These are phyloP conservation scores for Penicillium sp. DNA, from an alignment of 2,329 filamentous ascomycete species.

Conservation along the genomic window DNA sequence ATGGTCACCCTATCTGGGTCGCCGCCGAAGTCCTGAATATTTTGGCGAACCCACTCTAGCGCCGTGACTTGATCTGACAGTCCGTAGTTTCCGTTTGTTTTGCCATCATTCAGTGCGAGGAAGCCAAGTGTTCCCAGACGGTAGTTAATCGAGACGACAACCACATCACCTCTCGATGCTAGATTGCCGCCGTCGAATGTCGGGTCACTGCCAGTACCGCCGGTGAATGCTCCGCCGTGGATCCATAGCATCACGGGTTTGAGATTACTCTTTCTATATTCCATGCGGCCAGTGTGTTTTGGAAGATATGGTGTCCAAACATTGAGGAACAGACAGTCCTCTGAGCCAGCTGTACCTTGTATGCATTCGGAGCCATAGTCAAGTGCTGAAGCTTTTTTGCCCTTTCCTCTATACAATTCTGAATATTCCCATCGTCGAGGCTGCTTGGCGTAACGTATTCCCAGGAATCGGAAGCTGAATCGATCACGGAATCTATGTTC, in stretches of 20 bases:
- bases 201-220: conserved; percentile 43
- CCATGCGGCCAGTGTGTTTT: conserved; percentile 12
- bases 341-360: conserved; percentile 40
- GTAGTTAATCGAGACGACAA: conserved; percentile 62
- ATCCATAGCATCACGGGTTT: conserved; percentile 54
- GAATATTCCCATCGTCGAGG: conserved; percentile 50
- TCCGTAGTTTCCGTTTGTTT: conserved; percentile 56
- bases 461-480: conserved; percentile 52
- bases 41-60: conserved; percentile 48
- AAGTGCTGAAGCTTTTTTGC: conserved; percentile 48
- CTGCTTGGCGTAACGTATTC: conserved; percentile 47
- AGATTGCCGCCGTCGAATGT: conserved; percentile 55
- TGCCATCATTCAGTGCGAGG: conserved; percentile 56
- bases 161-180: conserved; percentile 58
- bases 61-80: conserved; percentile 54
- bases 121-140: conserved; percentile 59
- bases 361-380: conserved; percentile 39
- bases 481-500: conserved; percentile 50
- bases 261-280: conserved; percentile 35
- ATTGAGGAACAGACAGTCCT: conserved; percentile 53
- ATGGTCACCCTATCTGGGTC: conserved; percentile 50
- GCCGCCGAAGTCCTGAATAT: conserved; percentile 51
- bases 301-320: conserved; percentile 45
- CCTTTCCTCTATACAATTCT: conserved; percentile 45
- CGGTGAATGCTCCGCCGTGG: conserved; percentile 57